Base-by-base conservation (phyloP, 805 yeast species). In the Vanderwaltozyma tropicalis region DNA sequence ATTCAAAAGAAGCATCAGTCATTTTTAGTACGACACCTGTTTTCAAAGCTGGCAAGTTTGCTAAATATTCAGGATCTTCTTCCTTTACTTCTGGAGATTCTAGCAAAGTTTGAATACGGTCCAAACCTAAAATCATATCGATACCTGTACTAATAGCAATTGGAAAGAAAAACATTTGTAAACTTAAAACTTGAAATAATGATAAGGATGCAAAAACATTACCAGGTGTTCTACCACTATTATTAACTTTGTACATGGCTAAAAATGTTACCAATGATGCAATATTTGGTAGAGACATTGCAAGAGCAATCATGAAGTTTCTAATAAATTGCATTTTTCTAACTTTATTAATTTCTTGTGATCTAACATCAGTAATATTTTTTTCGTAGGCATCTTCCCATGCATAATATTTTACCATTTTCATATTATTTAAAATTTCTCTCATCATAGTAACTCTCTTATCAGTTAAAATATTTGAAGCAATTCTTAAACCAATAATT, bases 301-400 rank as follows among this genome's bases (percentile, higher is more conserved):
- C 78, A 35, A 77, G 52, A 1, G 95, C 79, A 38, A 79, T 74
- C 33, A 80, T 57, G 16, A 68, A 44, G 51, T 80, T 82, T 55
- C 88, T 74, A 21, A 74, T 55, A 31, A 77, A 65, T 50, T 82
- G 88, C 66, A 85, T 72, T 37, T 62, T 65, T 44, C 76, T 69
- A 41, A 88, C 70, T 35, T 67, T 64, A 4, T 51, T 47, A 71
- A 83, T 77, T 60, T 87, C 96, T 16, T 63, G 52, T 0, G 53
- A 49, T 55, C 96, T 72, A 20, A 74, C 66, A 11, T 65, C 68
- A 13, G 73, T 52, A 26, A 88, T 70, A 37, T 69, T 63, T 9
- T 68, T 57, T 38, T 68, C 68, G 55, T 85, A 88, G 1, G 96
- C 87, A 24, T 67, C 68, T 61, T 88, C 96, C 96, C 96, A 88